phyloP scores from a whole-genome alignment of 2,329 filamentous ascomycete genomes.

The Pseudogymnoascus sp. region DNA sequence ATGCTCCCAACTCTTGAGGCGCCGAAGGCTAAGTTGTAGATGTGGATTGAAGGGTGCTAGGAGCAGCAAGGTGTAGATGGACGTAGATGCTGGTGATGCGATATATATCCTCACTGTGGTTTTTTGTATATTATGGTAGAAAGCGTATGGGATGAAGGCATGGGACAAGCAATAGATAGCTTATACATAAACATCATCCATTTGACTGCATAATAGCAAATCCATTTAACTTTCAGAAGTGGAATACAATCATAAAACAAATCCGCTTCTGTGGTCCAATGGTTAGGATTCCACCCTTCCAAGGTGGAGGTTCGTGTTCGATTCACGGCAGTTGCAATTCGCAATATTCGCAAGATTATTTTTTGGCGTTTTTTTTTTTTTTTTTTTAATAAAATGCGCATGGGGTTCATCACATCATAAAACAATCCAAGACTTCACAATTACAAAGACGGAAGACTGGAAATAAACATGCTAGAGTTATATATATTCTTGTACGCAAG shows the following conservation, averaged over 20 bases:
- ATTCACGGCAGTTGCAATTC: slow-evolving; percentile 4
- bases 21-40: slow-evolving; percentile 80
- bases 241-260: background rate
- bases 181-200: slow-evolving; percentile 1
- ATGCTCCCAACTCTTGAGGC: slow-evolving; percentile 71
- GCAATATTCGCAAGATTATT: background rate
- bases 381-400: no score
- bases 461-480: background rate
- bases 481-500: slow-evolving; percentile 3
- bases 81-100: background rate
- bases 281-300: slow-evolving; percentile 12
- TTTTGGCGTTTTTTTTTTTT: background rate
- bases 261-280: background rate
- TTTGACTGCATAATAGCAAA: background rate
- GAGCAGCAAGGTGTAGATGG: background rate
- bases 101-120: background rate
- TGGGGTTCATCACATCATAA: background rate
- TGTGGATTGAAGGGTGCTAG: background rate
- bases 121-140: background rate
- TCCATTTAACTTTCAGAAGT: no score
- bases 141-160: background rate
- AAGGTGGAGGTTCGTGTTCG: slow-evolving; percentile 8
- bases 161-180: slow-evolving; percentile 4
- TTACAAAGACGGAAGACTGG: background rate
- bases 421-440: background rate